Evolutionary conservation across 306 rosid genomes (phyloP).

Genomic region (Sphenostylis stenocarpa): DNA sequence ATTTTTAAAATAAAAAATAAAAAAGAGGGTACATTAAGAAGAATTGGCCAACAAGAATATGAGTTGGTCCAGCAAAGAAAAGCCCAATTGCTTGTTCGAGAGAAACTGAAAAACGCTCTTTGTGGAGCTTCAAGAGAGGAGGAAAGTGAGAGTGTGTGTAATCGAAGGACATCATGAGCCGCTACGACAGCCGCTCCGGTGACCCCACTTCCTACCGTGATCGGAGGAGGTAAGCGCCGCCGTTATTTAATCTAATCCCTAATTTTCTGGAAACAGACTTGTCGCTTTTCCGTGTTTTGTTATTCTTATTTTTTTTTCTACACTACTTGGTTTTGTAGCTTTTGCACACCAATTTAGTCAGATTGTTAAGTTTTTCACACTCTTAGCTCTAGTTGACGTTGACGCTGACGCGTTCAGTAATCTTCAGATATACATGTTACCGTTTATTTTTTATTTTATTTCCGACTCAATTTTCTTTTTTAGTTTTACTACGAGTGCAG

Average conservation of each 20-base stretch:
- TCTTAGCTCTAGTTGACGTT: background rate
- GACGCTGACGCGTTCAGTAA: background rate
- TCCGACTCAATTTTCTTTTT: background rate
- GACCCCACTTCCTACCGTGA: constrained; percentile 94
- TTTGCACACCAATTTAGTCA: background rate
- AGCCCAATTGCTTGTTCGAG: background rate
- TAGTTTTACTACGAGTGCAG: background rate
- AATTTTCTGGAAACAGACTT: background rate
- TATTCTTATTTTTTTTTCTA: background rate
- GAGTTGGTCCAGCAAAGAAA: background rate
- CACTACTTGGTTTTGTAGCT: background rate
- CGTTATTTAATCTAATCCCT: background rate
- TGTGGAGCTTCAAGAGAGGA: background rate
- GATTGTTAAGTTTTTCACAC: background rate
- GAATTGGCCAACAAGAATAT: background rate
- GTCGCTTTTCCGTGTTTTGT: background rate
- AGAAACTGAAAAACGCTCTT: background rate
- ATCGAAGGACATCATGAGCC: constrained; percentile 60
- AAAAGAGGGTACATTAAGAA: no score
- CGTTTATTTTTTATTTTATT: background rate
- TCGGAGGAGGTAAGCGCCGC: constrained; percentile 66
- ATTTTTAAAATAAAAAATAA: no score
- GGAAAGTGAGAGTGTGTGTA: background rate
- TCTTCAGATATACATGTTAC: background rate
- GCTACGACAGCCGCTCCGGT: constrained; percentile 91